Evolutionary conservation across 192 early-diverging fungal genomes (phyloP).

Genomic region (Coemansia sp.): DNA sequence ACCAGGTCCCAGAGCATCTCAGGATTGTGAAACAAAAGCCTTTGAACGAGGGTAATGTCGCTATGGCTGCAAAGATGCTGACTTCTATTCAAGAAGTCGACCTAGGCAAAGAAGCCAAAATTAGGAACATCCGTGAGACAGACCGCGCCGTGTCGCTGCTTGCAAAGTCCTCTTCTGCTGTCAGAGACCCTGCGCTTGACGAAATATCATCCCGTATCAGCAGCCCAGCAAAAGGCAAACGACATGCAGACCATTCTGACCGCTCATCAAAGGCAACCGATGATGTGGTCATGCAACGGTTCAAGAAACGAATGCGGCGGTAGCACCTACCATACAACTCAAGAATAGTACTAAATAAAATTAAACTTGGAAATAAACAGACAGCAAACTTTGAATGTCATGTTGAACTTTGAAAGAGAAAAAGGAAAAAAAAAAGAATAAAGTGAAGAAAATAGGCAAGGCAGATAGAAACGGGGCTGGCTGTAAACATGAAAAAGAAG

Average conservation of each 20-base stretch:
- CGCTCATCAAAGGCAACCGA: slow-evolving; percentile 80
- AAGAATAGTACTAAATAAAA: too few relatives aligned
- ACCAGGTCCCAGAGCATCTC: slow-evolving; percentile 65
- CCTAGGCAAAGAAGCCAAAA: slow-evolving; percentile 73
- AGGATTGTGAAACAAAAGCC: slow-evolving; percentile 61
- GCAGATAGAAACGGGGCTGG: background rate
- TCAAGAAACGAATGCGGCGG: slow-evolving; percentile 80
- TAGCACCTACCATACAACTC: too few relatives aligned
- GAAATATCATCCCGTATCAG: background rate
- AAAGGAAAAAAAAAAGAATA: too few relatives aligned
- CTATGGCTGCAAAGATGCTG: slow-evolving; percentile 82
- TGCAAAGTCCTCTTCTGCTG: background rate
- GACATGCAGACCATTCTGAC: slow-evolving; percentile 36
- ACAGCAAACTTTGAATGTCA: too few relatives aligned
- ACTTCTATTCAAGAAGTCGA: slow-evolving; percentile 92
- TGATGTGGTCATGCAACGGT: slow-evolving; percentile 77
- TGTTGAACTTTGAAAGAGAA: too few relatives aligned
- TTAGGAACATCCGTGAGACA: slow-evolving; percentile 76
- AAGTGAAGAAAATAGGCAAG: too few relatives aligned
- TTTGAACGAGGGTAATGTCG: slow-evolving; percentile 81
- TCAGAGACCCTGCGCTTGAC: background rate
- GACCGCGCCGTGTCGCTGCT: slow-evolving; percentile 50
- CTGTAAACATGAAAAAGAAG: slow-evolving; percentile 7
- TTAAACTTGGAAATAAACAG: too few relatives aligned
- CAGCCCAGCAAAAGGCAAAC: background rate